phyloP scores from a whole-genome alignment of 331 rosid species.

The Ulmus americana region DNA sequence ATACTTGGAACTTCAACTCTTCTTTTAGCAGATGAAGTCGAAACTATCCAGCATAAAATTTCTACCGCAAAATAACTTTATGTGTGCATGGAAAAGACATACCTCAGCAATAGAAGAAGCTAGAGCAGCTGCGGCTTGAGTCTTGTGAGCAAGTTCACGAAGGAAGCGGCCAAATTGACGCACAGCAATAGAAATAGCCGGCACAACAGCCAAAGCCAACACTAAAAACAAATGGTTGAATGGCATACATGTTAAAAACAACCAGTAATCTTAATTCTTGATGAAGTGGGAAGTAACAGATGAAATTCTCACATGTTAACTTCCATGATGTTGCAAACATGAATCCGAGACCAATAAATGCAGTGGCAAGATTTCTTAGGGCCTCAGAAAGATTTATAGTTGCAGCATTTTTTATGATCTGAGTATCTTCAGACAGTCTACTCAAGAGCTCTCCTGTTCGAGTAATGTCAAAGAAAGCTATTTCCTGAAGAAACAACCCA shows the following conservation, averaged over 20 bases:
- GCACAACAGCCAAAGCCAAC: slow-evolving; percentile 70
- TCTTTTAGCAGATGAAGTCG: too few relatives aligned
- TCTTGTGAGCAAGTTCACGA: slow-evolving; percentile 75
- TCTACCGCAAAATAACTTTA: too few relatives aligned
- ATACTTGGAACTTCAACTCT: too few relatives aligned
- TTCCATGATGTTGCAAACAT: slow-evolving; percentile 81
- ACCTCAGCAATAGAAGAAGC: slow-evolving; percentile 81
- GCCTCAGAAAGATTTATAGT: slow-evolving; percentile 83
- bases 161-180: slow-evolving; percentile 74
- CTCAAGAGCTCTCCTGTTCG: slow-evolving; percentile 74
- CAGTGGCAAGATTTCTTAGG: slow-evolving; percentile 58
- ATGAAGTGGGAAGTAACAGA: not conserved
- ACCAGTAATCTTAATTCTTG: not conserved
- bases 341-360: slow-evolving; percentile 62
- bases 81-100: slow-evolving; percentile 16
- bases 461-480: slow-evolving; percentile 72
- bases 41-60: not conserved
- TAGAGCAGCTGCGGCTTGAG: slow-evolving; percentile 85
- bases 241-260: not conserved
- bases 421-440: slow-evolving; percentile 79
- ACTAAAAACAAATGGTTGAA: slow-evolving; percentile 32
- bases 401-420: slow-evolving; percentile 77
- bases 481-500: slow-evolving; percentile 52
- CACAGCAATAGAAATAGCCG: slow-evolving; percentile 67
- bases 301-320: slow-evolving; percentile 52